Conservation (phyloP, 2,329 filamentous ascomycete genomes). For the Basipetospora chlamydospora region DNA sequence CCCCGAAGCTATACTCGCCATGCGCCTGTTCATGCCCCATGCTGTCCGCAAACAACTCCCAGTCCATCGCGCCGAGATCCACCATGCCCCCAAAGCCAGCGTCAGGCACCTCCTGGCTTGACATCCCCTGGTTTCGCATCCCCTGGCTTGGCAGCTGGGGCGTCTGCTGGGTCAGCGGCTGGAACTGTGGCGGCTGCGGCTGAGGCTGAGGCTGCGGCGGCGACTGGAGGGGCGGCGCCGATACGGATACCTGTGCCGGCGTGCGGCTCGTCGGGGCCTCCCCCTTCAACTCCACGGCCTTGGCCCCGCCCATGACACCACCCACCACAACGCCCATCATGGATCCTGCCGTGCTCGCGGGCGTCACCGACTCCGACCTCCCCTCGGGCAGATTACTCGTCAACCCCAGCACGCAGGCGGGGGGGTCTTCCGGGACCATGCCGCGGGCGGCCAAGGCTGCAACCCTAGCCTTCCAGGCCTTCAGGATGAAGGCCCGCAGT, state of each 20-base stretch:
- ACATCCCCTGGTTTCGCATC: too few species aligned
- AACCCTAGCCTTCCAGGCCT: conserved; percentile 27
- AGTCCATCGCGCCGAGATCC: conserved; percentile 3
- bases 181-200: too few species aligned
- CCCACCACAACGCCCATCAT: background rate
- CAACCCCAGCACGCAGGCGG: background rate
- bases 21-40: background rate
- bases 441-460: conserved; percentile 13
- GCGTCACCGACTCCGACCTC: background rate
- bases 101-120: too few species aligned
- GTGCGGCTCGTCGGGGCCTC: background rate
- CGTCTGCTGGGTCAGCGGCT: too few species aligned
- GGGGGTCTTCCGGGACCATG: background rate
- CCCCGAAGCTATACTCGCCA: background rate
- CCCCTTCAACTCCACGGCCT: background rate
- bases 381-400: conserved; percentile 1
- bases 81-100: conserved; percentile 3
- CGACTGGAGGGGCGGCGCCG: too few species aligned
- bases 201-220: too few species aligned
- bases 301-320: background rate
- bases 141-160: too few species aligned
- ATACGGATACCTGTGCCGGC: background rate
- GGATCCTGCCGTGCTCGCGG: background rate
- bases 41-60: conserved; percentile 5
- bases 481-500: conserved; percentile 23